Evolutionary conservation across 371 early-diverging fungal species (phyloP), one percentile per base, ranked within the genome.

Genomic region (Mucor piriformis): DNA sequence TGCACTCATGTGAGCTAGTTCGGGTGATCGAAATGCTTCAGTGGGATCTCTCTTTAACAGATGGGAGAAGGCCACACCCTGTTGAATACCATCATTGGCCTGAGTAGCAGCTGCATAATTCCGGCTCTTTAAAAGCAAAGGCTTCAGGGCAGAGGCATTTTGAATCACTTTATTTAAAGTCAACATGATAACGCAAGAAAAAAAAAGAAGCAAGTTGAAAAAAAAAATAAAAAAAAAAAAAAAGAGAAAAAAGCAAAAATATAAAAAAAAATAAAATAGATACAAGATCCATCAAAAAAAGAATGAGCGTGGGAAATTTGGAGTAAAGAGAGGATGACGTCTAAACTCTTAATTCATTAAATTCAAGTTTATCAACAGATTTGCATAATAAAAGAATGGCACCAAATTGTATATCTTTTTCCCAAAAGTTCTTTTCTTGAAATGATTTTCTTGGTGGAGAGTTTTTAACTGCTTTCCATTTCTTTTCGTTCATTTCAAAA

Each of bases 81-180:
- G 87, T 79, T 88, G 72, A 67, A 90, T 92, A 1, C 94, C 93
- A 64, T 92, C 93, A 10, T 87, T 87, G 0, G 91, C 88, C n/a
- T 90, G 51, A 27, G 65, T 59, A 43, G 69, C 50, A 34, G 60
- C 70, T 49, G 77, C 71, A 69, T 76, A 72, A 44, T 55, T 63
- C 52, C 76, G 63, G 27, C 57, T 46, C 51, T 63, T 29, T 59
- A 65, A 55, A 38, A 54, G 15, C 25, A 65, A 44, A 20, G 61
- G 42, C 25, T 46, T 46, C 18, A 46, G 21, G 8, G 15, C 13
- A 37, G 38, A 37, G 13, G 50, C 35, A 29, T 29, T 42, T 23
- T 38, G n/a, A 18, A 32, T 34, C 24, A 18, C 47, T 51, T 35
- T 62, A 34, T 55, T 62, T 25, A 64, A 50, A 15, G 50, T 50